Evolutionary conservation across 257 asterid genomes (phyloP).

Genomic region (Paulownia fortunei): DNA sequence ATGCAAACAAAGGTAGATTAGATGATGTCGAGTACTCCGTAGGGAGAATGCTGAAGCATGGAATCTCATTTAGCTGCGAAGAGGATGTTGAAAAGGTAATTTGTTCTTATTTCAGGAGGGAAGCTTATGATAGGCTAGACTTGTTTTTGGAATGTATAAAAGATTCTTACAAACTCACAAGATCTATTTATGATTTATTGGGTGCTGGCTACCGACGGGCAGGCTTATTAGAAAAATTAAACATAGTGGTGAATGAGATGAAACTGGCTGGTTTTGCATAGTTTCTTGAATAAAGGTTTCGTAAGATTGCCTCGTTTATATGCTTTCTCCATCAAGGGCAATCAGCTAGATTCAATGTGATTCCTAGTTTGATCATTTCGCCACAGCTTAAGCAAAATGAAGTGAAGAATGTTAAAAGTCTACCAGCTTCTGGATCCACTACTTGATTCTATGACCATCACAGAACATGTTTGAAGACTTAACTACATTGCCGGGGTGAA

Average conservation of each 20-base stretch:
- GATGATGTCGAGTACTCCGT: conserved; percentile 59
- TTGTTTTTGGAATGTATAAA: conserved; percentile 44
- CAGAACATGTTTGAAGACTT: no score
- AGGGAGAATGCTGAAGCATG: conserved; percentile 46
- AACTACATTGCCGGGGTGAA: no score
- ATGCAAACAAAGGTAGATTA: conserved; percentile 44
- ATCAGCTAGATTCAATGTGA: no score
- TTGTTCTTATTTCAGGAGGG: conserved; percentile 51
- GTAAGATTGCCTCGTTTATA: background rate
- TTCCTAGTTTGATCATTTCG: no score
- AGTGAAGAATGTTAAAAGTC: no score
- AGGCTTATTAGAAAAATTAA: conserved; percentile 41
- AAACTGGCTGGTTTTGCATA: conserved; percentile 41
- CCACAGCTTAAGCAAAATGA: no score
- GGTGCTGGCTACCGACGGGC: conserved; percentile 57
- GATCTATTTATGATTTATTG: conserved; percentile 49
- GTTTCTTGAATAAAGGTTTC: background rate
- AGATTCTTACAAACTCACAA: conserved; percentile 39
- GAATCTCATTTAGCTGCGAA: conserved; percentile 40
- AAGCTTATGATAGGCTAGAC: conserved; percentile 52
- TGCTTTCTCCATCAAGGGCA: background rate
- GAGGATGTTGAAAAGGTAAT: conserved; percentile 61
- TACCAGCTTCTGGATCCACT: no score
- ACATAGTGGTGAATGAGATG: conserved; percentile 45
- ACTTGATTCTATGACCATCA: no score